Conservation (phyloP, 306 rosid species). For the Pachyrhizus erosus region DNA sequence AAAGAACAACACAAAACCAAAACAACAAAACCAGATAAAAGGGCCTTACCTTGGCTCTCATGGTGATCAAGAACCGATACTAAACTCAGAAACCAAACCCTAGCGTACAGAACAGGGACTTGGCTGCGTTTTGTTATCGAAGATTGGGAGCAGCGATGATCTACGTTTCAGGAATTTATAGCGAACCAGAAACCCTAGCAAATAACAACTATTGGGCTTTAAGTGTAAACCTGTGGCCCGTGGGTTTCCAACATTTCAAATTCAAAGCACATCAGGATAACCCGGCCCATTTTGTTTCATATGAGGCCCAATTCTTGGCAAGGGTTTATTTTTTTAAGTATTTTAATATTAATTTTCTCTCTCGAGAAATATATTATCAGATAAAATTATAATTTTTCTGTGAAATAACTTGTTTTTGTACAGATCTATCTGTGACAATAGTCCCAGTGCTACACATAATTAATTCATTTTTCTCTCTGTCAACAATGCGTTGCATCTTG, state of each 20-base stretch:
- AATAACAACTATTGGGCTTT: constrained; percentile 22
- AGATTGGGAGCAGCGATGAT: background rate
- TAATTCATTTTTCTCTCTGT: background rate
- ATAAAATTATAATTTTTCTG: background rate
- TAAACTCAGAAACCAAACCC: constrained; percentile 26
- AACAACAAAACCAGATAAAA: background rate
- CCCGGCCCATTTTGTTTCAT: background rate
- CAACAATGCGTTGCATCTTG: background rate
- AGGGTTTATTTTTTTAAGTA: too few species aligned
- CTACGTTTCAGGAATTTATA: constrained; percentile 33
- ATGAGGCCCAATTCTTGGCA: background rate
- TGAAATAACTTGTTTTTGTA: background rate
- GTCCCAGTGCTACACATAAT: background rate
- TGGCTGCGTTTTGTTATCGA: constrained; percentile 8
- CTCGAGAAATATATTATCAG: background rate
- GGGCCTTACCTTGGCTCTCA: constrained; percentile 77
- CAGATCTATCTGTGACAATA: background rate
- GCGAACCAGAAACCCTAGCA: constrained; percentile 47
- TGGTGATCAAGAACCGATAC: constrained; percentile 29
- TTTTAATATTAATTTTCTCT: background rate
- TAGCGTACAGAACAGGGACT: too few species aligned
- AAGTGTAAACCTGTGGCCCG: background rate
- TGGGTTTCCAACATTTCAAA: background rate
- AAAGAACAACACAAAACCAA: background rate
- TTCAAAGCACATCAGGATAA: background rate